Conservation (phyloP, 2,329 filamentous ascomycete species). For the Exophiala mesophila region DNA sequence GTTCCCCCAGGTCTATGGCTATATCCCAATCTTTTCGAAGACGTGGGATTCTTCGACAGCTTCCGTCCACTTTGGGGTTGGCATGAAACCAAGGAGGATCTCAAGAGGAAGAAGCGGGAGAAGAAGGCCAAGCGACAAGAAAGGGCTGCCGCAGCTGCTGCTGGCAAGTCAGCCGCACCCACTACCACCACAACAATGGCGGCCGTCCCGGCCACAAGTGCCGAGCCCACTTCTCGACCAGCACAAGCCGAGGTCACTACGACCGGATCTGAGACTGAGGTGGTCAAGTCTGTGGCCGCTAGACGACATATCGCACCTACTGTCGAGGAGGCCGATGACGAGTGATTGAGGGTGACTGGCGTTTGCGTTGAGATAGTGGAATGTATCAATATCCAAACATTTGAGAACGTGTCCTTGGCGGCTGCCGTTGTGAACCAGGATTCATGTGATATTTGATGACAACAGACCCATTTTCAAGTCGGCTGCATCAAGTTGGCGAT, state of each 20-base stretch:
- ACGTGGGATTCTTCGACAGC: conserved; percentile 96
- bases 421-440: too few relatives aligned
- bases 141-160: conserved; percentile 23
- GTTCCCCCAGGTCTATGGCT: conserved; percentile 90
- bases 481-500: conserved; percentile 37
- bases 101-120: conserved; percentile 49
- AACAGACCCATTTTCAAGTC: too few relatives aligned
- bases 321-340: conserved; percentile 27
- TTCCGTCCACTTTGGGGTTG: conserved; percentile 96
- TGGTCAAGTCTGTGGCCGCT: conserved; percentile 27
- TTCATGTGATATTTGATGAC: too few relatives aligned
- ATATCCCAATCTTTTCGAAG: conserved; percentile 96
- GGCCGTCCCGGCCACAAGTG: conserved; percentile 27
- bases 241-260: conserved; percentile 17
- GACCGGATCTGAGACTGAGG: conserved; percentile 31
- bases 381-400: conserved; percentile 3
- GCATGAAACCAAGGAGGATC: conserved; percentile 65
- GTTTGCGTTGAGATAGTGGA: not conserved
- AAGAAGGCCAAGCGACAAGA: conserved; percentile 31
- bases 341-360: conserved; percentile 13
- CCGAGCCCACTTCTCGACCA: conserved; percentile 5
- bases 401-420: too few relatives aligned
- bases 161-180: conserved; percentile 4
- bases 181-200: conserved; percentile 25
- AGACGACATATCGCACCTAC: conserved; percentile 26